Percentiles rank a stretch among this genome's conserved stretches.
Evolutionary conservation across 2,329 filamentous ascomycete genomes (phyloP).

Genomic region (Sphaerulina musiva): DNA sequence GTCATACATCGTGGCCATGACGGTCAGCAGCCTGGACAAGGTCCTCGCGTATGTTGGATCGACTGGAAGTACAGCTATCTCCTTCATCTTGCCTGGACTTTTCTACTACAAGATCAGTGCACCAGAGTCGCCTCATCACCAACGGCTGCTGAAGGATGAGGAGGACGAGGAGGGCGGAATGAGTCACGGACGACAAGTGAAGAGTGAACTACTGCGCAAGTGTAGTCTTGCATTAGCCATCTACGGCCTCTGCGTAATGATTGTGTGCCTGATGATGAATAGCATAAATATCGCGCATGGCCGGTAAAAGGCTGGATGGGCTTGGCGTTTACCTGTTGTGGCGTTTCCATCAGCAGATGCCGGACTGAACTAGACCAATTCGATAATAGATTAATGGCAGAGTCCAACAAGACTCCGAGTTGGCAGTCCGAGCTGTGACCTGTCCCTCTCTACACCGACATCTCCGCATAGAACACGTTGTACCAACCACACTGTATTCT

Average conservation of each 20-base stretch:
- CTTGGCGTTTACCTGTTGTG: background rate
- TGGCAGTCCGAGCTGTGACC: no score
- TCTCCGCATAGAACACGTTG: no score
- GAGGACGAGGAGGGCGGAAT: conserved; percentile 64
- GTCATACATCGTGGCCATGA: conserved; percentile 83
- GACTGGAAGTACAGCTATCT: conserved; percentile 91
- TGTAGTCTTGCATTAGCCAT: conserved; percentile 68
- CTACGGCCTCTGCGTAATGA: conserved; percentile 84
- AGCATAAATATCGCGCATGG: conserved; percentile 57
- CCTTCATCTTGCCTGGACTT: conserved; percentile 88
- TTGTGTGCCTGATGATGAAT: conserved; percentile 79
- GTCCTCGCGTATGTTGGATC: conserved; percentile 93
- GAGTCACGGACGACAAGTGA: conserved; percentile 35
- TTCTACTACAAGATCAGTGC: conserved; percentile 99
- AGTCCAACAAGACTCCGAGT: no score
- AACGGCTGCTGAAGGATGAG: conserved; percentile 81
- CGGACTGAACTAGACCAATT: background rate
- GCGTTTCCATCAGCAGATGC: background rate
- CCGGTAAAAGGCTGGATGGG: conserved; percentile 5
- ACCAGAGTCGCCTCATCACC: conserved; percentile 78
- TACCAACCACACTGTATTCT: no score
- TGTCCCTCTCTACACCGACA: no score
- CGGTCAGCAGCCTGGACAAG: conserved; percentile 79
- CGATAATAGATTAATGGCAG: background rate
- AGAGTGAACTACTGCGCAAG: conserved; percentile 57